phyloP scores from a whole-genome alignment of 306 rosid species.

The Ceratonia siliqua region DNA sequence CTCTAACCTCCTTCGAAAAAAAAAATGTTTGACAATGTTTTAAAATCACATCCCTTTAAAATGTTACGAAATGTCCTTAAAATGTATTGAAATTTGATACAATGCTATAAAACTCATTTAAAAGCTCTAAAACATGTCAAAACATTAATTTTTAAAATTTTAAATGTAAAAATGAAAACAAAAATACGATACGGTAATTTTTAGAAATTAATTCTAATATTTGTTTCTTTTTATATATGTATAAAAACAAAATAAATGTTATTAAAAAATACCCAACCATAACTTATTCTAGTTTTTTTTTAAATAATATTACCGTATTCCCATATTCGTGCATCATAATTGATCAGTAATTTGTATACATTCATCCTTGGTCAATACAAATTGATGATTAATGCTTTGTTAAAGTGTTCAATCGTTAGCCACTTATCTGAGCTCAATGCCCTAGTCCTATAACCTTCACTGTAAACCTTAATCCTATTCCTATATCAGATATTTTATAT shows the following conservation, averaged over 20 bases:
- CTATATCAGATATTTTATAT: conserved; percentile 68
- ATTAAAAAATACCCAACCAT: neutral
- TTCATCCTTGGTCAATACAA: neutral
- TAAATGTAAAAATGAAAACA: too few relatives aligned
- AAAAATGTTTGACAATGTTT: too few relatives aligned
- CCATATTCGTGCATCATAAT: neutral
- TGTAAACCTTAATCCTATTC: conserved; percentile 57
- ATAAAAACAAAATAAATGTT: too few relatives aligned
- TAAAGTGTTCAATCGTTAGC: conserved; percentile 10
- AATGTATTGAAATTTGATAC: neutral
- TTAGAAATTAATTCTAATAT: too few relatives aligned
- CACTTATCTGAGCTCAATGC: conserved; percentile 13
- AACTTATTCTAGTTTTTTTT: neutral
- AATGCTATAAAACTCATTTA: neutral
- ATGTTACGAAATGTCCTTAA: neutral
- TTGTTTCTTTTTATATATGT: too few relatives aligned
- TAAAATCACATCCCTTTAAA: too few relatives aligned
- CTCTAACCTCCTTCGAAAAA: too few relatives aligned
- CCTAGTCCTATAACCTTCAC: conserved; percentile 19
- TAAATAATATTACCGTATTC: neutral
- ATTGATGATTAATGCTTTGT: neutral
- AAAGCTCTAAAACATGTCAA: neutral
- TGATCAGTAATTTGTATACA: conserved; percentile 13
- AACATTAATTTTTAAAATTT: neutral
- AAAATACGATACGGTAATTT: too few relatives aligned